Percentiles rank a stretch among this genome's conserved stretches.
Conservation (phyloP, 257 asterid species). For the Solanum microdontum region DNA sequence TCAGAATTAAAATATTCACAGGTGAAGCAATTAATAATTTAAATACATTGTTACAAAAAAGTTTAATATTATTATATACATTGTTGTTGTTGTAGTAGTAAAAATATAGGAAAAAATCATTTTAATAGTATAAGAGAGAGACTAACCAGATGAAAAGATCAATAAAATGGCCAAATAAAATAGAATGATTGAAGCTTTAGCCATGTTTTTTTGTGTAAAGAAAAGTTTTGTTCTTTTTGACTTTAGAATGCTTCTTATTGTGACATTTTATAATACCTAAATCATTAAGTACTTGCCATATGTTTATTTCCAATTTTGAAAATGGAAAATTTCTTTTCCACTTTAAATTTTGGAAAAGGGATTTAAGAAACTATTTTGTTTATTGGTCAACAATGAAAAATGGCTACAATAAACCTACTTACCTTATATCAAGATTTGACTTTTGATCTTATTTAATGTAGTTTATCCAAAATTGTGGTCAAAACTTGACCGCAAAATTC, state of each 20-base stretch:
- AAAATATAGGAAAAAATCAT: not conserved
- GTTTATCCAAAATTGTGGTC: not conserved
- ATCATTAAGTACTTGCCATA: not conserved
- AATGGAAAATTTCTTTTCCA: not conserved
- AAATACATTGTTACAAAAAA: too few species aligned
- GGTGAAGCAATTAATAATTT: not conserved
- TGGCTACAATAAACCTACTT: not conserved
- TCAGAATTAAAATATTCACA: not conserved
- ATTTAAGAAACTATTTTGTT: not conserved
- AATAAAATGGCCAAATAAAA: not conserved
- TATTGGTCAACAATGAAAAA: not conserved
- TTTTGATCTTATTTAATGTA: not conserved
- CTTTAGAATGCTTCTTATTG: not conserved
- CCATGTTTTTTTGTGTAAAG: not conserved
- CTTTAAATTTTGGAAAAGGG: not conserved
- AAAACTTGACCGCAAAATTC: too few species aligned
- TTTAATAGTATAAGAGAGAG: not conserved
- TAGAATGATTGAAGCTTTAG: not conserved
- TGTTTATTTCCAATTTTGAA: not conserved
- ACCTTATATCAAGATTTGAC: not conserved
- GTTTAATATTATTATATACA: too few species aligned
- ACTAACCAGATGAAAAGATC: not conserved
- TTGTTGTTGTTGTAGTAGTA: too few species aligned
- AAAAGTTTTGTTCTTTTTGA: not conserved
- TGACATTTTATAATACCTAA: not conserved